phyloP scores from a whole-genome alignment of 1,284 basidiomycete species.

The Marasmius tenuissimus region DNA sequence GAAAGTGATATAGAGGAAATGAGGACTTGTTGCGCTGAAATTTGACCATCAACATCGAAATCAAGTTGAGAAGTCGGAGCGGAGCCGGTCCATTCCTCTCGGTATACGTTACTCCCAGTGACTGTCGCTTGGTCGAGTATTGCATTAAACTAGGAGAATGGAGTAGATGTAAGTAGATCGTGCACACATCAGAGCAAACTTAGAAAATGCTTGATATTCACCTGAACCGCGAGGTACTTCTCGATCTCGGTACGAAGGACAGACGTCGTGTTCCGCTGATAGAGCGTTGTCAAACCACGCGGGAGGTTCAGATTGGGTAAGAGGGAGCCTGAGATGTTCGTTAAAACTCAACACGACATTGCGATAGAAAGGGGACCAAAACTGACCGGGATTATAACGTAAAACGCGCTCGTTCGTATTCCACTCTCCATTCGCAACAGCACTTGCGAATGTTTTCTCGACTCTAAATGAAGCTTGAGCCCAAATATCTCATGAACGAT shows the following conservation, averaged over 20 bases:
- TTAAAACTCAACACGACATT: too few relatives aligned
- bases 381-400: background rate
- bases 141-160: background rate
- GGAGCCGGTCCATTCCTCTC: background rate
- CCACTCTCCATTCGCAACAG: background rate
- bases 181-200: background rate
- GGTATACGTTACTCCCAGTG: background rate
- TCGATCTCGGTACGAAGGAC: background rate
- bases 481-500: background rate
- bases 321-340: background rate
- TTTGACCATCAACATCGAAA: background rate
- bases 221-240: background rate
- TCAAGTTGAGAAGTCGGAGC: background rate
- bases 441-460: background rate
- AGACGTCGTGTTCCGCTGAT: background rate
- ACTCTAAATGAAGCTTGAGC: background rate
- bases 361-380: background rate
- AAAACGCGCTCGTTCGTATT: background rate
- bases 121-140: background rate
- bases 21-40: background rate
- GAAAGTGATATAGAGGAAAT: background rate
- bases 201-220: background rate
- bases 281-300: background rate
- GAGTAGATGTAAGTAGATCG: background rate
- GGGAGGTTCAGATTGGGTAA: background rate